These are phyloP conservation scores for Cercospora citrullina DNA, from an alignment of 2,329 filamentous ascomycete species.

Conservation along the genomic window DNA sequence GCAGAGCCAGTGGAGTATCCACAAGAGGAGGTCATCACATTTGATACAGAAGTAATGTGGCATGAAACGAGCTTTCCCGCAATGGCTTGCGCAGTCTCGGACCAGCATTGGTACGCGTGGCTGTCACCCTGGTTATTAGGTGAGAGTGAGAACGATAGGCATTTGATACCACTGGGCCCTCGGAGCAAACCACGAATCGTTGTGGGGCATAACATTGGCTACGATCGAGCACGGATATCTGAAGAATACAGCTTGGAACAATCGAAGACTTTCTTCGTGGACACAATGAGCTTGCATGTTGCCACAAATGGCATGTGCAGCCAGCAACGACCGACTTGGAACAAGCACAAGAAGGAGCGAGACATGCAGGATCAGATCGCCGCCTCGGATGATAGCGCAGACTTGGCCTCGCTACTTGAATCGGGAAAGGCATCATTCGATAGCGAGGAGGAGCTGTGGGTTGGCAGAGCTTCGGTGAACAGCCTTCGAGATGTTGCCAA, in stretches of 20 bases:
- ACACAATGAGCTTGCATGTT: conserved; percentile 97
- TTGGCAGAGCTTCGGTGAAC: conserved; percentile 91
- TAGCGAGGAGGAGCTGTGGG: conserved; percentile 94
- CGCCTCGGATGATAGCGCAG: conserved; percentile 67
- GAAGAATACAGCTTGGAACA: conserved; percentile 89
- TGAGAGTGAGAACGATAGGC: conserved; percentile 72
- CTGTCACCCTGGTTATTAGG: conserved; percentile 91
- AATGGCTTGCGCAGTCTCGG: conserved; percentile 92
- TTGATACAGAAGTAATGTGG: conserved; percentile 97
- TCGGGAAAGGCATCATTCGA: conserved; percentile 60
- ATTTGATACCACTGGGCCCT: conserved; percentile 86
- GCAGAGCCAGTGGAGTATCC: conserved; percentile 74
- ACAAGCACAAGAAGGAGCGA: conserved; percentile 89
- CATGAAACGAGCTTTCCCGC: conserved; percentile 89
- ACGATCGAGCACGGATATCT: conserved; percentile 80
- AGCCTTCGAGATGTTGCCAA: conserved; percentile 93
- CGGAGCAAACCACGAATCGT: conserved; percentile 71
- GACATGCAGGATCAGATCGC: conserved; percentile 80
- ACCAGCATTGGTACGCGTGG: conserved; percentile 95
- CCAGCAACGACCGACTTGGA: conserved; percentile 91
- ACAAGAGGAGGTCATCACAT: conserved; percentile 78
- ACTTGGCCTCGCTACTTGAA: conserved; percentile 70
- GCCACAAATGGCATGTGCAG: conserved; percentile 99
- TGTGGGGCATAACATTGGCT: conserved; percentile 93
- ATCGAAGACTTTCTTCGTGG: conserved; percentile 81